A percentile compares a stretch with the other conserved stretches of the same genome.
These are phyloP conservation scores for Coemansia sp. DNA, from an alignment of 192 early-diverging fungal genomes.

Conservation along the genomic window DNA sequence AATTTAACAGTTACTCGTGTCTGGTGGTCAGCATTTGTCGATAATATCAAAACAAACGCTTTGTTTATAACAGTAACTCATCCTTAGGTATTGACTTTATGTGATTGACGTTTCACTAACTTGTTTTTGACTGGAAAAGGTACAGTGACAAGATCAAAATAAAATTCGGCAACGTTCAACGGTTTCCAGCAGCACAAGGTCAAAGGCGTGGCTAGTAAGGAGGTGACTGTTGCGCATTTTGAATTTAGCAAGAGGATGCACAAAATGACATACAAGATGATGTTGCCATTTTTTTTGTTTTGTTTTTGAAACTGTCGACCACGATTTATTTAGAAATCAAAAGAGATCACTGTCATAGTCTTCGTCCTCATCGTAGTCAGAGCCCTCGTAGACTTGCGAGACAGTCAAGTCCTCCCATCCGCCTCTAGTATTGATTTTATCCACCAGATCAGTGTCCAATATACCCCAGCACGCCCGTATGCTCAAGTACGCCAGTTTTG, in stretches of 20 bases:
- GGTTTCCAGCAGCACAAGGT: too few species aligned
- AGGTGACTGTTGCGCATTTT: too few species aligned
- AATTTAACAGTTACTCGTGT: neutral
- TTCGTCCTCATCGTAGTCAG: neutral
- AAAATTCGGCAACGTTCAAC: too few species aligned
- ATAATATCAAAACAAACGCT: neutral
- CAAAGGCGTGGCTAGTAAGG: too few species aligned
- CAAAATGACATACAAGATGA: neutral
- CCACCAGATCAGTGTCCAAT: neutral
- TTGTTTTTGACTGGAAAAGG: neutral
- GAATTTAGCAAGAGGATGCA: neutral
- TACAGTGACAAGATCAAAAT: neutral
- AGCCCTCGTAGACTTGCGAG: neutral
- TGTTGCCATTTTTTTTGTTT: neutral
- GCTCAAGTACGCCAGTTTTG: neutral
- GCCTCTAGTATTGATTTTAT: neutral
- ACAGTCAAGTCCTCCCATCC: constrained; percentile 1
- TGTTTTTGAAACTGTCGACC: neutral
- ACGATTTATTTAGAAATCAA: neutral
- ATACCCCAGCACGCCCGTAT: constrained; percentile 1
- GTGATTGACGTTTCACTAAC: neutral
- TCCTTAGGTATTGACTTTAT: neutral
- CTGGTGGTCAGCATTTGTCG: neutral
- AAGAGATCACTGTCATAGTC: neutral
- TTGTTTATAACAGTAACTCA: neutral